phyloP scores from a whole-genome alignment of 2,329 filamentous ascomycete genomes.

The Colletotrichum ledebouriae region DNA sequence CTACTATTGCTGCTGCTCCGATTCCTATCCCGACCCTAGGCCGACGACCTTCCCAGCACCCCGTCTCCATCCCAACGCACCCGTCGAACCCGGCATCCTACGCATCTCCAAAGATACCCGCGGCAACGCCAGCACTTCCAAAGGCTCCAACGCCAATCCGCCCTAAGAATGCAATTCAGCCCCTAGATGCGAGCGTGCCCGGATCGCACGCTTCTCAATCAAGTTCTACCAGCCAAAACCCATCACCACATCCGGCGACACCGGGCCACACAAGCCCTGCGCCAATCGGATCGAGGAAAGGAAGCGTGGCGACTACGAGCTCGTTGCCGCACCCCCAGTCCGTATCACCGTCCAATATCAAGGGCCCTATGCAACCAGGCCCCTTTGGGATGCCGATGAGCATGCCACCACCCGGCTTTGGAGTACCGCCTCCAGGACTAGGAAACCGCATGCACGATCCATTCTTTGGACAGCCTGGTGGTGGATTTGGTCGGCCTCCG shows the following conservation, averaged over 20 bases:
- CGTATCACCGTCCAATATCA: conserved; percentile 72
- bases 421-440: conserved; percentile 55
- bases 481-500: conserved; percentile 57
- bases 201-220: conserved; percentile 80
- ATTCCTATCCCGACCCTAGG: conserved; percentile 58
- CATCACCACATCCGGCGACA: conserved; percentile 71
- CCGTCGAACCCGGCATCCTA: conserved; percentile 68
- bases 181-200: conserved; percentile 79
- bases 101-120: conserved; percentile 82
- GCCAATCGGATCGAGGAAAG: conserved; percentile 74
- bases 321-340: conserved; percentile 60
- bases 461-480: conserved; percentile 57
- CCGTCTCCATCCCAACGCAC: conserved; percentile 64
- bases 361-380: conserved; percentile 59
- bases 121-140: conserved; percentile 84
- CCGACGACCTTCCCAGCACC: conserved; percentile 54
- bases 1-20: conserved; percentile 53
- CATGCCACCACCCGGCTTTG: conserved; percentile 65
- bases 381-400: conserved; percentile 70
- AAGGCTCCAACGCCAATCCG: conserved; percentile 87
- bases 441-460: conserved; percentile 63
- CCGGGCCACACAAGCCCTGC: conserved; percentile 76
- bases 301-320: conserved; percentile 46
- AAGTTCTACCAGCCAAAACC: conserved; percentile 67
- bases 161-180: conserved; percentile 82